A percentile compares a stretch with the other conserved stretches of the same genome.
These are phyloP conservation scores for Podospora tetraspora DNA, from an alignment of 495 filamentous ascomycete species.

Conservation along the genomic window DNA sequence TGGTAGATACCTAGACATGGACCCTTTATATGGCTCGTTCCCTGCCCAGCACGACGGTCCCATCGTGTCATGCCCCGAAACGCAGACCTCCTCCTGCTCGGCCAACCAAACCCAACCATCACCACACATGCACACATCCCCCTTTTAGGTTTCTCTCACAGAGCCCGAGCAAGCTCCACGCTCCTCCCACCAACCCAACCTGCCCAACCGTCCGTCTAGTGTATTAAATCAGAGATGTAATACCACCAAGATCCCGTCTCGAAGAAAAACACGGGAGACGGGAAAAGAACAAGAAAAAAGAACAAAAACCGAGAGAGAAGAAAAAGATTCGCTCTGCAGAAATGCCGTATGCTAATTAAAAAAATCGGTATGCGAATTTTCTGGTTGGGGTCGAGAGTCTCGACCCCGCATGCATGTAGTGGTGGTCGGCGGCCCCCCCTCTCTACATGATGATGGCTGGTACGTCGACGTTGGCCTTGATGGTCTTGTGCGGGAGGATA, in stretches of 20 bases:
- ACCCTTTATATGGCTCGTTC: background rate
- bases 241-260: background rate
- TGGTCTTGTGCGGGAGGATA: constrained; percentile 95
- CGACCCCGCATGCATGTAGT: background rate
- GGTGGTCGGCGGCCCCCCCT: background rate
- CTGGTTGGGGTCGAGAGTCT: background rate
- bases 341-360: background rate
- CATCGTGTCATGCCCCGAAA: background rate
- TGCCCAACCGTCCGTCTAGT: background rate
- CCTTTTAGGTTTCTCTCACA: background rate
- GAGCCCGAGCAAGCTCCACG: background rate
- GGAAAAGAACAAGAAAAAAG: background rate
- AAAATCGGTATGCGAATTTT: background rate
- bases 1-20: background rate
- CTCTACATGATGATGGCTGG: constrained; percentile 82
- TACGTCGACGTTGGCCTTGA: constrained; percentile 96
- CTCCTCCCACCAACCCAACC: background rate
- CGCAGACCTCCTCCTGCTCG: background rate
- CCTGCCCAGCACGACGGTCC: background rate
- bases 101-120: no score
- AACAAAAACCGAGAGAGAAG: background rate
- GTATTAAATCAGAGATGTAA: background rate
- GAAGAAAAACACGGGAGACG: background rate
- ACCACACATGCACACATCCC: background rate
- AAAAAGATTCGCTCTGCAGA: background rate